These are phyloP conservation scores for Pistacia atlantica DNA, from an alignment of 345 rosid species.

Conservation along the genomic window DNA sequence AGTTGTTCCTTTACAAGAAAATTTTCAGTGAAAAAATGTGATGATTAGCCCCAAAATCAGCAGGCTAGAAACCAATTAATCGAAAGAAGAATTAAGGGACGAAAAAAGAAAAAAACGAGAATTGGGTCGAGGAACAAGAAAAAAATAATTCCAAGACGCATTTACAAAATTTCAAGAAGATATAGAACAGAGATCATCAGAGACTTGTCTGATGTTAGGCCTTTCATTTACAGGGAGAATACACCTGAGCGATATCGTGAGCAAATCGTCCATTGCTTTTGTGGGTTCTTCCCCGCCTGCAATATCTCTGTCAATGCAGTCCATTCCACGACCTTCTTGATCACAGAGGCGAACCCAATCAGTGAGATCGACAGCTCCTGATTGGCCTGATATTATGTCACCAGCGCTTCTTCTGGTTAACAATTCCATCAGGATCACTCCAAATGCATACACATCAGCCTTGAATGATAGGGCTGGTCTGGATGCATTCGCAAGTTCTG, in stretches of 20 bases:
- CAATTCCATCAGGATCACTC: slow-evolving; percentile 91
- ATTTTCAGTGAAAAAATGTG: slow-evolving; percentile 23
- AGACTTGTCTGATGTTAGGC: slow-evolving; percentile 92
- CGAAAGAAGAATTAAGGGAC: slow-evolving; percentile 9
- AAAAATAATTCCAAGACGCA: slow-evolving; percentile 57
- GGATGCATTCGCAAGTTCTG: slow-evolving; percentile 70
- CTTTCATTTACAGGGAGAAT: slow-evolving; percentile 83
- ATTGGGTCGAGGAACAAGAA: slow-evolving; percentile 45
- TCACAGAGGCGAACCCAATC: slow-evolving; percentile 89
- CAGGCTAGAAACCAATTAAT: slow-evolving; percentile 52
- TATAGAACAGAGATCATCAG: slow-evolving; percentile 65
- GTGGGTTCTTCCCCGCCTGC: slow-evolving; percentile 80
- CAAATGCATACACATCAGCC: slow-evolving; percentile 84
- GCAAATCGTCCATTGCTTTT: slow-evolving; percentile 88
- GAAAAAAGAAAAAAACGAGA: slow-evolving; percentile 22
- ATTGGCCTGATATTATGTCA: slow-evolving; percentile 93
- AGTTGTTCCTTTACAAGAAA: slow-evolving; percentile 52
- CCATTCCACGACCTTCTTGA: slow-evolving; percentile 89
- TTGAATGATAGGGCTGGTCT: slow-evolving; percentile 71
- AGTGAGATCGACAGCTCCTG: slow-evolving; percentile 88
- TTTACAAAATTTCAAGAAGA: slow-evolving; percentile 71
- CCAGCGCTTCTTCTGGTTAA: slow-evolving; percentile 87
- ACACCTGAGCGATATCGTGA: slow-evolving; percentile 75
- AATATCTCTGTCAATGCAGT: slow-evolving; percentile 88
- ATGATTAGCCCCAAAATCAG: slow-evolving; percentile 43